phyloP scores from a whole-genome alignment of 2,329 filamentous ascomycete species.

The Coniochaeta prunicola region DNA sequence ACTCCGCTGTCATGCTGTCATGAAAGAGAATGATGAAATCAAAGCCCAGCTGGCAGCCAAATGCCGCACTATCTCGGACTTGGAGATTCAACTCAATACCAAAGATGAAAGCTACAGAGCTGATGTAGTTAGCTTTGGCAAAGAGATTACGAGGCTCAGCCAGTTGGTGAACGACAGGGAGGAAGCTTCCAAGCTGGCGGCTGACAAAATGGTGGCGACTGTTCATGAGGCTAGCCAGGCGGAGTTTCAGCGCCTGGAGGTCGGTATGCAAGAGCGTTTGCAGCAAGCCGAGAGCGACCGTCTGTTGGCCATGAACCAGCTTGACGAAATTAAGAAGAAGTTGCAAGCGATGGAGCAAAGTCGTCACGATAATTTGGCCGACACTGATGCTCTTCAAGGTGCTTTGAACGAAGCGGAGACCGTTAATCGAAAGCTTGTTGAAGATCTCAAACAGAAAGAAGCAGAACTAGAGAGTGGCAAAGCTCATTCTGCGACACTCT shows the following conservation, averaged over 20 bases:
- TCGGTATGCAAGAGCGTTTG: constrained; percentile 18
- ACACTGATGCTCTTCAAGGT: constrained; percentile 6
- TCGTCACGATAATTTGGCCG: constrained; percentile 1
- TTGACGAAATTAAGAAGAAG: constrained; percentile 17
- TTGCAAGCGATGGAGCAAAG: constrained; percentile 9
- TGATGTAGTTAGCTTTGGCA: constrained; percentile 11
- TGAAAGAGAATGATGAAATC: constrained; percentile 7
- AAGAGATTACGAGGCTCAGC: constrained; percentile 10
- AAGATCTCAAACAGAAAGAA: neutral
- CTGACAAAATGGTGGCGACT: constrained; percentile 17
- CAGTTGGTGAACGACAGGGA: constrained; percentile 13
- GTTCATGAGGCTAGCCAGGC: constrained; percentile 23
- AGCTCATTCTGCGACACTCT: neutral
- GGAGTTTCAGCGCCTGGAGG: constrained; percentile 17
- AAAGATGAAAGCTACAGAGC: constrained; percentile 7
- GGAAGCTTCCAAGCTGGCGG: constrained; percentile 4
- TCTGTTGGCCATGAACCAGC: constrained; percentile 16
- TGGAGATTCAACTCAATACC: constrained; percentile 11
- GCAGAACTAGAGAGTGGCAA: neutral
- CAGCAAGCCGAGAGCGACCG: constrained; percentile 14
- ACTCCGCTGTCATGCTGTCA: constrained; percentile 4
- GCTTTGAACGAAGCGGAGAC: neutral
- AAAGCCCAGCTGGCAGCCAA: constrained; percentile 11
- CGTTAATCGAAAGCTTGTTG: neutral
- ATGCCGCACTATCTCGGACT: constrained; percentile 6